Evolutionary conservation across 2,329 filamentous ascomycete genomes (phyloP).

Genomic region (Microcera coccophila): DNA sequence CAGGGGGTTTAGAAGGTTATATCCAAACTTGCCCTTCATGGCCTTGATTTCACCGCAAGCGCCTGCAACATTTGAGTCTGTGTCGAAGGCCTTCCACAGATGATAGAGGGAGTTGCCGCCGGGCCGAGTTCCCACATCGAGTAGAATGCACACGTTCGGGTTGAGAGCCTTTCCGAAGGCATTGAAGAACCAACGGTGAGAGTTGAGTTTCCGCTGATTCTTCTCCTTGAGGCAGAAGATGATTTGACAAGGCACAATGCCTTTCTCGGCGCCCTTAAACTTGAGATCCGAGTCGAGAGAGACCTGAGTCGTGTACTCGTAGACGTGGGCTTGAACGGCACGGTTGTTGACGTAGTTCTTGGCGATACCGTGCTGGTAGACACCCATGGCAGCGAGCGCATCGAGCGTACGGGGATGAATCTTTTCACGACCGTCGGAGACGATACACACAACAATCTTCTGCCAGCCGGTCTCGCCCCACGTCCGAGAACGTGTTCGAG

Average conservation of each 20-base stretch:
- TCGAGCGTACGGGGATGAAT: conserved; percentile 93
- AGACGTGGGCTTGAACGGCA: conserved; percentile 93
- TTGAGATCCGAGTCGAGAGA: conserved; percentile 93
- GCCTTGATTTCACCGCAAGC: conserved; percentile 98
- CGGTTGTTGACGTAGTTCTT: conserved; percentile 98
- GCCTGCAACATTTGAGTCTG: conserved; percentile 93
- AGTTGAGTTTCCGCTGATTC: conserved; percentile 97
- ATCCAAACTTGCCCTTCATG: conserved; percentile 82
- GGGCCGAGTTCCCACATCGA: conserved; percentile 93
- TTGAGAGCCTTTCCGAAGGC: conserved; percentile 89
- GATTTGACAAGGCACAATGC: conserved; percentile 95
- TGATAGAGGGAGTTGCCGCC: conserved; percentile 91
- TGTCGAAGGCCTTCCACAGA: conserved; percentile 98
- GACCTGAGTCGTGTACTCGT: conserved; percentile 98
- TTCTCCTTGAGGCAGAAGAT: conserved; percentile 98
- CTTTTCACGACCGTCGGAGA: conserved; percentile 84
- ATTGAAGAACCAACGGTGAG: conserved; percentile 99
- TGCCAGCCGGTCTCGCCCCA: conserved; percentile 99
- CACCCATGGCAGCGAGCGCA: conserved; percentile 90
- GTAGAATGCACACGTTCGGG: conserved; percentile 92
- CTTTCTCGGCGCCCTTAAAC: conserved; percentile 98
- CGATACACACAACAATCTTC: conserved; percentile 97
- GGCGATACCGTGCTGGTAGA: conserved; percentile 96
- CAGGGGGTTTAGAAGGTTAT: conserved; percentile 84
- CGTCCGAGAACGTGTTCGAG: conserved; percentile 82